Conservation (phyloP, 2,329 filamentous ascomycete species). For the Scedosporium aurantiacum region DNA sequence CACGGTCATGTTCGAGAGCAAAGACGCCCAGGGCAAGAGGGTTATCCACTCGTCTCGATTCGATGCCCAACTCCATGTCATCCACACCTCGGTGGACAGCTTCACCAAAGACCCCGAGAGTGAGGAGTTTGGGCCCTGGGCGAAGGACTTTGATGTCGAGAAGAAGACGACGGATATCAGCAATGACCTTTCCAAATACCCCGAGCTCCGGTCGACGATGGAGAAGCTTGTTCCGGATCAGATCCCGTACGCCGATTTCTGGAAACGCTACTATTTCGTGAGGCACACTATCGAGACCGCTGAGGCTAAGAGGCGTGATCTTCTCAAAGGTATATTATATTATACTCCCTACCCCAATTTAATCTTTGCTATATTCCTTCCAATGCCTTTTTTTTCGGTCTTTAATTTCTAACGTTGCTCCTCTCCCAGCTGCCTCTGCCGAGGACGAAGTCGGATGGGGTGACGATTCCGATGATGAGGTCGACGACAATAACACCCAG, state of each 20-base stretch:
- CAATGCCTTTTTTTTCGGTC: conserved; percentile 9
- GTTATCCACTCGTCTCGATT: conserved; percentile 92
- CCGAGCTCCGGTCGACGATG: conserved; percentile 79
- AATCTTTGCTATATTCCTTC: conserved; percentile 9
- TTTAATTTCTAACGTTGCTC: background rate
- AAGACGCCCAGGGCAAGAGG: conserved; percentile 77
- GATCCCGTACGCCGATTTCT: conserved; percentile 83
- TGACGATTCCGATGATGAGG: conserved; percentile 55
- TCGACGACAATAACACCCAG: conserved; percentile 12
- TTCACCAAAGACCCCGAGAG: conserved; percentile 74
- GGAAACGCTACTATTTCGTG: conserved; percentile 92
- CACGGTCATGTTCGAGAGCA: conserved; percentile 82
- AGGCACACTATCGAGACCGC: conserved; percentile 88
- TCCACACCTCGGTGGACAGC: conserved; percentile 73
- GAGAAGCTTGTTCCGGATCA: conserved; percentile 89
- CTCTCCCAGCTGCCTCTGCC: conserved; percentile 46
- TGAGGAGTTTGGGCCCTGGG: conserved; percentile 65
- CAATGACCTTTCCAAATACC: conserved; percentile 71
- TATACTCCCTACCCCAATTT: conserved; percentile 5
- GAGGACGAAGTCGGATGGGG: conserved; percentile 63
- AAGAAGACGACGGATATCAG: conserved; percentile 77
- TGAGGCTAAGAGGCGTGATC: conserved; percentile 75
- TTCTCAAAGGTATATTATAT: conserved; percentile 66
- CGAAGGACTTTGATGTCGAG: conserved; percentile 65
- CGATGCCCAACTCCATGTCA: conserved; percentile 90